Percentiles rank a stretch among this genome's conserved stretches.
Evolutionary conservation across 306 rosid genomes (phyloP).

Genomic region (Carpinus fangiana): DNA sequence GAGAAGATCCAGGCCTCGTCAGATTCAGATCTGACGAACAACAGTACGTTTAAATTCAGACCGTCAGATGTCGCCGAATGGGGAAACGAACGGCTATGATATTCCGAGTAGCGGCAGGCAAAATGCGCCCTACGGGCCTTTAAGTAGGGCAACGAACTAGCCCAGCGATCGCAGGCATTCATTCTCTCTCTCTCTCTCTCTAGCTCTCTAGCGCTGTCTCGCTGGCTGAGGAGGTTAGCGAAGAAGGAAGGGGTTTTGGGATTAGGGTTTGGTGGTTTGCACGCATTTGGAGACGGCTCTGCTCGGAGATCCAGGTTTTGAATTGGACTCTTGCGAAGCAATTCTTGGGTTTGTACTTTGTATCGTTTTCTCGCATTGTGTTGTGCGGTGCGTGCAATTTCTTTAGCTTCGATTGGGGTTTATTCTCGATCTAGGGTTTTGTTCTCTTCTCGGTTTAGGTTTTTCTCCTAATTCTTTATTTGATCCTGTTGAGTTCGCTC

Average conservation of each 20-base stretch:
- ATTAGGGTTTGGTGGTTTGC: conserved; percentile 58
- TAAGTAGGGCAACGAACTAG: conserved; percentile 38
- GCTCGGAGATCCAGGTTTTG: conserved; percentile 63
- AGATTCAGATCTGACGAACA: conserved; percentile 35
- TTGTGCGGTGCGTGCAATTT: conserved; percentile 28
- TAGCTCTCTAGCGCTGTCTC: not conserved
- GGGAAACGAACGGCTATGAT: conserved; percentile 39
- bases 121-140: conserved; percentile 39
- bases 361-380: conserved; percentile 29
- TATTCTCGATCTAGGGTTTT: conserved; percentile 59
- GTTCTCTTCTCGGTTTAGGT: conserved; percentile 28
- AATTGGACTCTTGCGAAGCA: conserved; percentile 47
- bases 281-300: conserved; percentile 35
- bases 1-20: conserved; percentile 10
- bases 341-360: conserved; percentile 31
- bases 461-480: conserved; percentile 18
- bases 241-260: conserved; percentile 34
- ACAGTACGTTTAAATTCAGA: not conserved
- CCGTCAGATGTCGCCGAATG: conserved; percentile 36
- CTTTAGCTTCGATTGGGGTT: conserved; percentile 34
- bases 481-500: conserved; percentile 13
- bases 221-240: conserved; percentile 31
- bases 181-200: not conserved
- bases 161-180: conserved; percentile 19
- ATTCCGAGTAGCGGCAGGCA: conserved; percentile 19